Base-by-base conservation (phyloP, 495 filamentous ascomycete genomes). In the Hypoxylon fuscum region DNA sequence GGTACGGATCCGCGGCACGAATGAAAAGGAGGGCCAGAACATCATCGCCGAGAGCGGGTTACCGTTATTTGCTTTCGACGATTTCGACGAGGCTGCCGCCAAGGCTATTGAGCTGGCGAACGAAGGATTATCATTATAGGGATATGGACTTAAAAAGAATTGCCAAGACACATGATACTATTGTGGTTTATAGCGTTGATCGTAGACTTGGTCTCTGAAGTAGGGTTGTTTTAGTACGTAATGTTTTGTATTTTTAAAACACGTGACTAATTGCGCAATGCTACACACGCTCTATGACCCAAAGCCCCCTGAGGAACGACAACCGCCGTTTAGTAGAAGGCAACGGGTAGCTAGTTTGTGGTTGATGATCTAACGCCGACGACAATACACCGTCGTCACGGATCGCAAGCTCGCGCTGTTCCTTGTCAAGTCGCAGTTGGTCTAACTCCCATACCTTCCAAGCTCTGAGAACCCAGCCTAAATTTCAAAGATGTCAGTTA, bases 1-100 rank as follows among this genome's bases (percentile, higher is more conserved):
- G 35, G 93, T 96, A 43, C 82, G 93, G 62, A 79, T 96, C 62
- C 79, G 91, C 60, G 93, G 92, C 10, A 94, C 91, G 41, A 93
- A 92, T 62, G 91, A 96, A 73, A 83, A 83, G 65, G 75, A 84
- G 58, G 93, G 91, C 9, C 86, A 89, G 79, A 82, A 83, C 71
- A 85, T 96, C 78, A 93, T 94, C 69, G 82, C 83, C 0, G 85
- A 91, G 54, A 91, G 88, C 71, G 88, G 89, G 3, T 76, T 93
- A 59, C 82, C 83, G 27, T 73, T 96, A 50, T 85, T 87, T 71
- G 89, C 89, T 0, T 93, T 90, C 76, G 90, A 93, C 68, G 88
- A 88, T 42, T 92, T 96, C 69, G 90, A 92, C 57, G 87, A 88
- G 68, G 92, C 91, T 5, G 90, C 88, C 2, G 77, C 75, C 65